phyloP scores from a whole-genome alignment of 2,329 filamentous ascomycete genomes.

The Penicillium sp. region DNA sequence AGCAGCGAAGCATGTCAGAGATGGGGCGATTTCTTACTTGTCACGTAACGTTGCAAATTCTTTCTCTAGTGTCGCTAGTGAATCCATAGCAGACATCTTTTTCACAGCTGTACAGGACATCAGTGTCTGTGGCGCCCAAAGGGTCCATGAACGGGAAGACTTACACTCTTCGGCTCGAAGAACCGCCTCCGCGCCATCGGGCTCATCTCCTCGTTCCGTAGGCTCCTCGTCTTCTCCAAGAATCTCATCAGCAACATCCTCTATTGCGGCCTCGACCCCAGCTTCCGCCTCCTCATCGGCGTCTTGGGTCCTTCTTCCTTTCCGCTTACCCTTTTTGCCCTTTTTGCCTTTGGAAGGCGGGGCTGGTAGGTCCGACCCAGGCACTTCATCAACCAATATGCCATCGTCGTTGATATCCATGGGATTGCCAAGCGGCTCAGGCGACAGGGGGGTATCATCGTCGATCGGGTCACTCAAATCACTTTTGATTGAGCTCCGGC shows the following conservation, averaged over 20 bases:
- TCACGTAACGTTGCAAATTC: slow-evolving; percentile 83
- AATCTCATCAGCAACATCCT: slow-evolving; percentile 47
- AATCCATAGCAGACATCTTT: slow-evolving; percentile 76
- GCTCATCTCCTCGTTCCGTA: slow-evolving; percentile 47
- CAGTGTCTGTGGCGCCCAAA: background rate
- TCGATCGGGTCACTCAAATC: slow-evolving; percentile 37
- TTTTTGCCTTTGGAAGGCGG: slow-evolving; percentile 39
- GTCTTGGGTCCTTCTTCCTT: slow-evolving; percentile 44
- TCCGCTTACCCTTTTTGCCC: slow-evolving; percentile 48
- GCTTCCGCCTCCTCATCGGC: slow-evolving; percentile 37
- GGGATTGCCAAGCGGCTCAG: slow-evolving; percentile 36
- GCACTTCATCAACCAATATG: slow-evolving; percentile 32
- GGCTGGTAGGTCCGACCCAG: slow-evolving; percentile 31
- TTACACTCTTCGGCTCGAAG: slow-evolving; percentile 53
- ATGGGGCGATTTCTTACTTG: slow-evolving; percentile 40
- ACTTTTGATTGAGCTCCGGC: slow-evolving; percentile 40
- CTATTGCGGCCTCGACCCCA: slow-evolving; percentile 41
- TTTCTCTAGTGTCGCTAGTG: slow-evolving; percentile 76
- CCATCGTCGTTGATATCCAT: slow-evolving; percentile 32
- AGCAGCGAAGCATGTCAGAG: slow-evolving; percentile 9
- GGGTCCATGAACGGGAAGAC: slow-evolving; percentile 15
- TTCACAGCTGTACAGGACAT: slow-evolving; percentile 61
- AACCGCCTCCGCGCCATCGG: slow-evolving; percentile 44
- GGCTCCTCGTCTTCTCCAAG: slow-evolving; percentile 51
- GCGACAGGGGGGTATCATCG: slow-evolving; percentile 35